phyloP scores from a whole-genome alignment of 2,329 filamentous ascomycete genomes.

The Penicillium sclerotiorum region DNA sequence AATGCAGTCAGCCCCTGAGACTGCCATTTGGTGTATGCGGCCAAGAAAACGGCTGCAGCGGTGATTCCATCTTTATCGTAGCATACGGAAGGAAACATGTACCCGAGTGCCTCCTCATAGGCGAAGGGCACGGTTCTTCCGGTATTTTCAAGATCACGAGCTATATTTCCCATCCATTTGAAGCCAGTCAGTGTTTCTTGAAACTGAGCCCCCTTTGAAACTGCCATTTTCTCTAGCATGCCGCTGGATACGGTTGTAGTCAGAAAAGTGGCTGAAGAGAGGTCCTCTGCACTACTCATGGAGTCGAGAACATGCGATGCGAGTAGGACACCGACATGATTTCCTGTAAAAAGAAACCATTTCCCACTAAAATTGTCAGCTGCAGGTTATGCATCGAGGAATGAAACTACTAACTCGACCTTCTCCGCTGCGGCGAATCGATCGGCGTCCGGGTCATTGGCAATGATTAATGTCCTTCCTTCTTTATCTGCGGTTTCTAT shows the following conservation, averaged over 20 bases:
- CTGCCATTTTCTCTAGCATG: conserved; percentile 63
- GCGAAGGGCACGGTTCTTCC: conserved; percentile 60
- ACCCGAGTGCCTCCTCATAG: conserved; percentile 68
- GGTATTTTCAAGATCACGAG: conserved; percentile 52
- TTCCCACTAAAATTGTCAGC: conserved; percentile 38
- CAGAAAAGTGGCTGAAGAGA: conserved; percentile 56
- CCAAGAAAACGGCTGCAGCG: conserved; percentile 62
- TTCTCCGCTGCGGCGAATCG: conserved; percentile 64
- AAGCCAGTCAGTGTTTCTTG: conserved; percentile 67
- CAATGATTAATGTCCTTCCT: conserved; percentile 57
- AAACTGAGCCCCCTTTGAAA: conserved; percentile 58
- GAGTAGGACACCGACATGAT: conserved; percentile 64
- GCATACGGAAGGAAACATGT: conserved; percentile 65
- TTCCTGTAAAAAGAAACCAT: conserved; percentile 67
- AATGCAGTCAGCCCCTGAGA: conserved; percentile 59
- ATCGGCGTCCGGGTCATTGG: conserved; percentile 68
- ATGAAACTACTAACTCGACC: conserved; percentile 41
- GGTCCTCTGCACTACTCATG: conserved; percentile 33
- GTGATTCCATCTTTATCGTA: conserved; percentile 68
- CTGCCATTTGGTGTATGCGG: conserved; percentile 55
- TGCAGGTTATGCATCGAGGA: not conserved
- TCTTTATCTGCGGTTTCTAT: conserved; percentile 57
- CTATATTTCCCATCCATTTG: conserved; percentile 68
- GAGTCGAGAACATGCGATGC: conserved; percentile 60
- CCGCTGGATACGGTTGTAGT: conserved; percentile 66